Evolutionary conservation across 2,329 filamentous ascomycete genomes (phyloP).

Genomic region (Nannizziopsis barbatae): DNA sequence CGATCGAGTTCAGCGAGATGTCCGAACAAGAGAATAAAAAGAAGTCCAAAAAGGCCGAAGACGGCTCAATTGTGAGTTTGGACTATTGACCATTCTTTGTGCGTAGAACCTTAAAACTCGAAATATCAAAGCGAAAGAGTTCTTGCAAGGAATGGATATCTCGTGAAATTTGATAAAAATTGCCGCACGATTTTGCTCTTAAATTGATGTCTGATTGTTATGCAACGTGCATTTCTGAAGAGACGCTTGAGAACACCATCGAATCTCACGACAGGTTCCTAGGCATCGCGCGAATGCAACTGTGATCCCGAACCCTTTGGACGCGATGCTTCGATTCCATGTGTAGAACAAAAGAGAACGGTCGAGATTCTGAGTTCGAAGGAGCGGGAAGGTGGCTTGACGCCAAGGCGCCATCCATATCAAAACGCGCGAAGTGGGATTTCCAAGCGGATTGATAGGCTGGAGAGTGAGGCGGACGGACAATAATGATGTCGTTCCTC

Average conservation of each 20-base stretch:
- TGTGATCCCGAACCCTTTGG: background rate
- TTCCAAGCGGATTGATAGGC: conserved; percentile 1
- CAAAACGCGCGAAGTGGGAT: conserved; percentile 1
- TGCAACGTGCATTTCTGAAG: too few relatives aligned
- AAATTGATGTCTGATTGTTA: background rate
- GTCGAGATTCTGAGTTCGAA: background rate
- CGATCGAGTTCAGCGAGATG: too few relatives aligned
- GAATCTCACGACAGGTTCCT: too few relatives aligned
- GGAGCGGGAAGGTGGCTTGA: background rate
- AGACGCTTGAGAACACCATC: too few relatives aligned
- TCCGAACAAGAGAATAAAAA: too few relatives aligned
- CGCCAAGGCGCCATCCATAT: conserved; percentile 3
- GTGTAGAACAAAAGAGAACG: background rate
- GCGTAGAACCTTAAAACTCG: too few relatives aligned
- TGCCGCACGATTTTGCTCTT: background rate
- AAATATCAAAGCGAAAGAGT: too few relatives aligned
- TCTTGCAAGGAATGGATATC: too few relatives aligned
- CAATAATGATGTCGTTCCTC: conserved; percentile 6
- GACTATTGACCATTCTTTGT: too few relatives aligned
- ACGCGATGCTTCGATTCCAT: background rate
- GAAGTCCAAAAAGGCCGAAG: too few relatives aligned
- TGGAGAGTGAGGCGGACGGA: background rate
- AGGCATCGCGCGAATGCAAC: background rate
- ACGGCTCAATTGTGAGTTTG: too few relatives aligned
- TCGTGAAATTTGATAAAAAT: background rate